Percentiles rank a stretch among this genome's conserved stretches.
Evolutionary conservation across 139 green algal genomes (phyloP).

Genomic region (Closterium sp.): DNA sequence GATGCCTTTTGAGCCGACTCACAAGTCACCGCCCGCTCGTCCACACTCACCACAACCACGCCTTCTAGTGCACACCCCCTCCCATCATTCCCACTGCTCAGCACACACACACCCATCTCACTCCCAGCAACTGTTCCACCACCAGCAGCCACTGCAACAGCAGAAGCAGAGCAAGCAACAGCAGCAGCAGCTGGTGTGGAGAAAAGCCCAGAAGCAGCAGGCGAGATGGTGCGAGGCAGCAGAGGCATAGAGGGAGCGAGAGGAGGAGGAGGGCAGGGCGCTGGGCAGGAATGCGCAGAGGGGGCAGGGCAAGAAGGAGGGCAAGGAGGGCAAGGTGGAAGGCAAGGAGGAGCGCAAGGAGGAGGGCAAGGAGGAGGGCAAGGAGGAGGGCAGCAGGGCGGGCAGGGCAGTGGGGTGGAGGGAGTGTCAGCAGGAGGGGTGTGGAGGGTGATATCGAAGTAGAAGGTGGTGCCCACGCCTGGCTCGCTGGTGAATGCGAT

Average conservation of each 20-base stretch:
- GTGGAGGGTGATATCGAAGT: background rate
- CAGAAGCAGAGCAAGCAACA: background rate
- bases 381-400: background rate
- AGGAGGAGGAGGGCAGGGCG: background rate
- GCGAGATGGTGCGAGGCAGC: background rate
- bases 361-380: background rate
- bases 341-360: too few species aligned
- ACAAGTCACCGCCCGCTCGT: too few species aligned
- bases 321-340: too few species aligned
- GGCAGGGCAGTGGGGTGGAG: too few species aligned
- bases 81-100: background rate
- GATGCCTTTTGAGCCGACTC: too few species aligned
- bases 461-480: background rate
- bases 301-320: too few species aligned
- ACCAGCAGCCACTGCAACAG: background rate
- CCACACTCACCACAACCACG: too few species aligned
- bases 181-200: too few species aligned
- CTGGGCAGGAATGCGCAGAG: background rate
- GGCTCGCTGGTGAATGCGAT: slow-evolving; percentile 29
- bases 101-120: background rate
- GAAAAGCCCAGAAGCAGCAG: background rate
- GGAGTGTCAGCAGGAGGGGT: background rate
- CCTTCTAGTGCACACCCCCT: too few species aligned
- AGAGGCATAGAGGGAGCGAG: background rate
- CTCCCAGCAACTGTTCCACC: background rate